These are phyloP conservation scores for Boletus reticuloceps DNA, from an alignment of 768 basidiomycete genomes.

Conservation along the genomic window DNA sequence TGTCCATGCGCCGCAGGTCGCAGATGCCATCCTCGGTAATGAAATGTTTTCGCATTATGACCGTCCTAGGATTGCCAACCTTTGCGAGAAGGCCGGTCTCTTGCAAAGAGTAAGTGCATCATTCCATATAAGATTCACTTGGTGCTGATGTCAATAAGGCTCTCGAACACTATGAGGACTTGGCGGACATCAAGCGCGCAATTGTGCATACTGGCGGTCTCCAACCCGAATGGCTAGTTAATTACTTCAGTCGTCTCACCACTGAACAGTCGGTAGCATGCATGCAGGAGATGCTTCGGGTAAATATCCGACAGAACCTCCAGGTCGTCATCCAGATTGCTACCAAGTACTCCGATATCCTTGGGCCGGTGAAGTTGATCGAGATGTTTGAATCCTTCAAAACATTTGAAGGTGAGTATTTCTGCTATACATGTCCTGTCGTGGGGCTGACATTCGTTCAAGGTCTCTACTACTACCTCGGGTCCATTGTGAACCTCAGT, in stretches of 20 bases:
- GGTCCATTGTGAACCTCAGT: conserved; percentile 95
- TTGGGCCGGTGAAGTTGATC: conserved; percentile 95
- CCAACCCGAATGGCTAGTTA: conserved; percentile 93
- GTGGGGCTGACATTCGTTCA: background rate
- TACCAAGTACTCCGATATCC: conserved; percentile 97
- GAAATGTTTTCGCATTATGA: conserved; percentile 99
- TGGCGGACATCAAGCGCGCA: conserved; percentile 98
- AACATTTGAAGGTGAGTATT: conserved; percentile 80
- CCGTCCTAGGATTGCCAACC: conserved; percentile 92
- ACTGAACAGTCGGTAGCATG: conserved; percentile 97
- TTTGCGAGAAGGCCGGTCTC: conserved; percentile 97
- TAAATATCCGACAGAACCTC: conserved; percentile 97
- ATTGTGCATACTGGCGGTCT: conserved; percentile 89
- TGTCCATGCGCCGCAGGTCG: conserved; percentile 95
- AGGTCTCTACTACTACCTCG: conserved; percentile 98
- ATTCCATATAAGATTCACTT: background rate
- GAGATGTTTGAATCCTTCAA: conserved; percentile 99
- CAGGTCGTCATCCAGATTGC: conserved; percentile 96
- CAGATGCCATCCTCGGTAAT: conserved; percentile 97
- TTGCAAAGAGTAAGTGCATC: conserved; percentile 72
- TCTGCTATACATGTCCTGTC: background rate
- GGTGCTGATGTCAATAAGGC: conserved; percentile 54
- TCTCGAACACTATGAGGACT: conserved; percentile 95
- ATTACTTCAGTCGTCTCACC: conserved; percentile 94
- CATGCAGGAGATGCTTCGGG: conserved; percentile 93